phyloP scores from a whole-genome alignment of 257 asterid genomes.

The Nyctanthes arbortristis region DNA sequence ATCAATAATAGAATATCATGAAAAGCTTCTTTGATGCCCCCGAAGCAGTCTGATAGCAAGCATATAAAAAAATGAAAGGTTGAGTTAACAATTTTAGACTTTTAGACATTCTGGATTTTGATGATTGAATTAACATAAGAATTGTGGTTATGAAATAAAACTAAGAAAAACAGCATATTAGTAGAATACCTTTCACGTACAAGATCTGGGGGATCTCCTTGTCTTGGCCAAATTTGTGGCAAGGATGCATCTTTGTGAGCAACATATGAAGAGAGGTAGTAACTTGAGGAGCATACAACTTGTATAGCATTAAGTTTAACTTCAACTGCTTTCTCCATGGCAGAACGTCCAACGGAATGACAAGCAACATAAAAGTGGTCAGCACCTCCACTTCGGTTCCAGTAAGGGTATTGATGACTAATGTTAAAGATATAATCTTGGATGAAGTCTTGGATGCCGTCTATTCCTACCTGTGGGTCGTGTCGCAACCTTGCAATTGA shows the following conservation, averaged over 20 bases:
- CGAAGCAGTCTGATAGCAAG: neutral
- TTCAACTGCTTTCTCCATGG: constrained; percentile 65
- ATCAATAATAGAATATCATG: constrained; percentile 4
- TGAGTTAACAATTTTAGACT: neutral
- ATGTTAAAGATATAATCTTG: constrained; percentile 56
- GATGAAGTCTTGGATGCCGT: constrained; percentile 67
- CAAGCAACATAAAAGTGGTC: constrained; percentile 94
- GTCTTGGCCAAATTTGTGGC: constrained; percentile 94
- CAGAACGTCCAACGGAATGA: constrained; percentile 77
- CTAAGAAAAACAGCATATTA: constrained; percentile 12
- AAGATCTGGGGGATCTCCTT: constrained; percentile 49
- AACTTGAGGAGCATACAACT: constrained; percentile 82
- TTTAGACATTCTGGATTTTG: neutral
- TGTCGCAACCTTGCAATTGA: constrained; percentile 82
- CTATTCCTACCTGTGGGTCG: constrained; percentile 66
- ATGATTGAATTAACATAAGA: neutral
- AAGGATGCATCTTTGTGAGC: constrained; percentile 88
- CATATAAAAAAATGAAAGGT: neutral
- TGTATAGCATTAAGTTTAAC: constrained; percentile 76
- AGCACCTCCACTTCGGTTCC: constrained; percentile 84
- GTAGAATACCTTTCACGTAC: constrained; percentile 53
- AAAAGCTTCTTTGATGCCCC: neutral
- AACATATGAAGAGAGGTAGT: constrained; percentile 64
- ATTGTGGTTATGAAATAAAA: constrained; percentile 15
- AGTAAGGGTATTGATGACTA: constrained; percentile 58